phyloP scores from a whole-genome alignment of 257 asterid species.

The Anisodus acutangulus region DNA sequence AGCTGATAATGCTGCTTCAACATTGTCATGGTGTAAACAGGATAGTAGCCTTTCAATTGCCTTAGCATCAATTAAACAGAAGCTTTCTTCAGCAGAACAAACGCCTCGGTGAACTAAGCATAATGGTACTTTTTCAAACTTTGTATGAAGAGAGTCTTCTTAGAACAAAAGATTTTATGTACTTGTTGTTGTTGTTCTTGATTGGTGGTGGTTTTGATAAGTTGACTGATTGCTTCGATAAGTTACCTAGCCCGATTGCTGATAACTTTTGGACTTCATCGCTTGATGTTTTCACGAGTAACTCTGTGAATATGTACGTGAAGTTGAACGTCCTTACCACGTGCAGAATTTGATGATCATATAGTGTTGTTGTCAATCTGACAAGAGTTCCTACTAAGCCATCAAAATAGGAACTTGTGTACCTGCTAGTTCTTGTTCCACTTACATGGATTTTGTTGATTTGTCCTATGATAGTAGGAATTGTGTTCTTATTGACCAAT shows the following conservation, averaged over 20 bases:
- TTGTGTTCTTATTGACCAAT: constrained; percentile 52
- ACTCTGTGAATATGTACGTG: constrained; percentile 59
- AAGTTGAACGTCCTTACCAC: constrained; percentile 58
- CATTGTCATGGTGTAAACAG: constrained; percentile 69
- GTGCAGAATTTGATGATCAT: constrained; percentile 62
- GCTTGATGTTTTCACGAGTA: constrained; percentile 58
- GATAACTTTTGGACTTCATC: constrained; percentile 74
- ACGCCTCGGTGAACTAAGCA: constrained; percentile 80
- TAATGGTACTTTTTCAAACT: constrained; percentile 36
- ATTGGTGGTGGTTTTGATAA: constrained; percentile 62
- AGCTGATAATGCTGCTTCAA: constrained; percentile 71
- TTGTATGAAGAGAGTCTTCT: constrained; percentile 45
- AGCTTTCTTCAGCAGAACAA: constrained; percentile 71
- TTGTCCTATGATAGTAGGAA: constrained; percentile 50
- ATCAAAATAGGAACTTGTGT: constrained; percentile 64
- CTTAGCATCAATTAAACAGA: constrained; percentile 72
- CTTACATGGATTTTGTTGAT: constrained; percentile 56
- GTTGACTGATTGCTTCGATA: constrained; percentile 57
- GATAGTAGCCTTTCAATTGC: constrained; percentile 67
- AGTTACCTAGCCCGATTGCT: constrained; percentile 67
- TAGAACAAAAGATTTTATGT: constrained; percentile 41
- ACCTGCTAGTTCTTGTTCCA: constrained; percentile 68
- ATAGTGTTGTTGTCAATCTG: constrained; percentile 70
- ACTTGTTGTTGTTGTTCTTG: constrained; percentile 53
- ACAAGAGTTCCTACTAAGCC: constrained; percentile 79